Percentiles rank a stretch among this genome's conserved stretches.
Evolutionary conservation across 2,329 filamentous ascomycete genomes (phyloP).

Genomic region (Aspergillus puulaauensis): DNA sequence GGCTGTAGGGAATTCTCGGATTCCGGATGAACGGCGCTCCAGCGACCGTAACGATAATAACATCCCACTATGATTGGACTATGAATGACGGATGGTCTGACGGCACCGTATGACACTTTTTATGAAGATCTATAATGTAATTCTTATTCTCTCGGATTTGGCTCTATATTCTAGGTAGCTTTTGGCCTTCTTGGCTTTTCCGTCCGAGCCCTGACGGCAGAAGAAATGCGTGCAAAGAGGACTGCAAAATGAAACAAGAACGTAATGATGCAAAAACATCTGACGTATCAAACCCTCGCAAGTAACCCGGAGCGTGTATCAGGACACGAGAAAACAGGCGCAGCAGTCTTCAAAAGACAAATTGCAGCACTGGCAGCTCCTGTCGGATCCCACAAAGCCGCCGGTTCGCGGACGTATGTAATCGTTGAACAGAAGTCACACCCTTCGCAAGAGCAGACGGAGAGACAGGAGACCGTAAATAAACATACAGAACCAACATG

Average conservation of each 20-base stretch:
- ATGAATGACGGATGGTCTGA: background rate
- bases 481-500: constrained; percentile 10
- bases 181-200: constrained; percentile 15
- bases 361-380: background rate
- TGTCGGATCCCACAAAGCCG: constrained; percentile 6
- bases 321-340: background rate
- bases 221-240: background rate
- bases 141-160: constrained; percentile 9
- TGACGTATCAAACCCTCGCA: constrained; percentile 19
- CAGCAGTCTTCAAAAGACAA: background rate
- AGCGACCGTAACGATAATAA: background rate
- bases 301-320: constrained; percentile 13
- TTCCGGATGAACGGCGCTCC: constrained; percentile 10
- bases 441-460: constrained; percentile 4
- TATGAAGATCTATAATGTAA: background rate
- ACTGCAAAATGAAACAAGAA: constrained; percentile 11
- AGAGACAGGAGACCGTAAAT: constrained; percentile 7
- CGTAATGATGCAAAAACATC: constrained; percentile 13
- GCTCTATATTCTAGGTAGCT: constrained; percentile 22
- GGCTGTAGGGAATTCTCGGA: constrained; percentile 15
- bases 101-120: background rate
- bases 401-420: constrained; percentile 17
- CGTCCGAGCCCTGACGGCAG: constrained; percentile 4
- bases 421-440: constrained; percentile 14
- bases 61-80: background rate